Percentiles rank a stretch among this genome's conserved stretches.
Conservation (phyloP, 2,329 filamentous ascomycete genomes). For the Nigrograna mackinnonii region DNA sequence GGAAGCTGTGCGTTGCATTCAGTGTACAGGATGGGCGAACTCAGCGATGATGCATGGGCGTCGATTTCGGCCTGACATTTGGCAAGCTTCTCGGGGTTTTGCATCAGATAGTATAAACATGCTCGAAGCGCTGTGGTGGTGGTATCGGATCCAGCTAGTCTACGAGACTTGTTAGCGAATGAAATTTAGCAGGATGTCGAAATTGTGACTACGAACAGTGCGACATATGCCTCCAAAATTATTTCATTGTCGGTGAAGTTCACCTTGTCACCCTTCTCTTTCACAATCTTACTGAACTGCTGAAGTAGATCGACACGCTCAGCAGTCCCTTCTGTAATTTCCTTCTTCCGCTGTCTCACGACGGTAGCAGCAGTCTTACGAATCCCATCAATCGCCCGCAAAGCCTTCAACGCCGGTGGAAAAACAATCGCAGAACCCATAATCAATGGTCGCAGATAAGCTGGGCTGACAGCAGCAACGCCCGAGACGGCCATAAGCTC, state of each 20-base stretch:
- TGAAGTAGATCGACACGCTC: conserved; percentile 24
- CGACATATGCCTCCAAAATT: conserved; percentile 28
- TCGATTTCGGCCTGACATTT: conserved; percentile 24
- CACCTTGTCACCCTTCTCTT: conserved; percentile 28
- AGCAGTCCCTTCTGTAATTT: conserved; percentile 11
- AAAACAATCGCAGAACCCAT: conserved; percentile 23
- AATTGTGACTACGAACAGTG: conserved; percentile 26
- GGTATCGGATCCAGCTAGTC: conserved; percentile 40
- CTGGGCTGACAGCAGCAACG: conserved; percentile 30
- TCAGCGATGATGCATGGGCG: conserved; percentile 9
- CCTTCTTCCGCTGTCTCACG: conserved; percentile 19
- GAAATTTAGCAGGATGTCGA: too few species aligned
- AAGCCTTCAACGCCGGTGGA: conserved; percentile 20
- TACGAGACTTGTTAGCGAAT: conserved; percentile 17
- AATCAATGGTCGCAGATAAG: conserved; percentile 31
- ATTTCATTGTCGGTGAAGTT: conserved; percentile 34
- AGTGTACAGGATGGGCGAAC: conserved; percentile 19
- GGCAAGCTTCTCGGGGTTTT: conserved; percentile 23
- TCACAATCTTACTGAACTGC: conserved; percentile 29
- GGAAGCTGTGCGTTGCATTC: conserved; percentile 21
- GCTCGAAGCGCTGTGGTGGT: conserved; percentile 36
- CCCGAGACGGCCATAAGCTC: conserved; percentile 34
- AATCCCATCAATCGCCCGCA: conserved; percentile 30
- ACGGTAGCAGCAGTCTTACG: conserved; percentile 22
- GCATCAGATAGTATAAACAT: conserved; percentile 43